These are phyloP conservation scores for Tausonia pullulans DNA, from an alignment of 1,284 basidiomycete genomes.

Conservation along the genomic window DNA sequence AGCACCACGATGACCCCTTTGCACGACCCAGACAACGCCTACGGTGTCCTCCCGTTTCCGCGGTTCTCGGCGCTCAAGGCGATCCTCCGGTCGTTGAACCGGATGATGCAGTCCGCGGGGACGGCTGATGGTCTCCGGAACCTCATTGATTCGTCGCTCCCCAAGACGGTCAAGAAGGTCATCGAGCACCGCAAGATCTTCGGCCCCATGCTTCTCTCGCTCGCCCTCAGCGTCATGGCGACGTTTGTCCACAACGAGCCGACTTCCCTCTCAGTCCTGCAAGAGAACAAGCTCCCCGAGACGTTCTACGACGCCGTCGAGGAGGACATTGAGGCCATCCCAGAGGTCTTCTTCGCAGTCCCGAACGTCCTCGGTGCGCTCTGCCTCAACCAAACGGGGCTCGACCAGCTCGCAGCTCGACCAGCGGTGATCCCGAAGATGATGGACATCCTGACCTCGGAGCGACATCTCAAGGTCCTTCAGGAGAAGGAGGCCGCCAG, in stretches of 20 bases:
- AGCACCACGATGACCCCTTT: no score
- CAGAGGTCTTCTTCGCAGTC: constrained; percentile 85
- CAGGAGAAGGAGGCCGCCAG: constrained; percentile 88
- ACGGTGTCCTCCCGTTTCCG: constrained; percentile 40
- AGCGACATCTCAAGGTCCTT: constrained; percentile 65
- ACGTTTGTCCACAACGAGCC: constrained; percentile 99
- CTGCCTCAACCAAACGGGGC: constrained; percentile 83
- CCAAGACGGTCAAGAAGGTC: constrained; percentile 77
- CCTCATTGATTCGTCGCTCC: constrained; percentile 80
- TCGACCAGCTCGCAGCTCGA: constrained; percentile 64
- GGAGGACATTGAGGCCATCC: constrained; percentile 68
- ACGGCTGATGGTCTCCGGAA: constrained; percentile 89
- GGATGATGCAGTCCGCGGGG: constrained; percentile 92
- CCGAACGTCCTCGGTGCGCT: constrained; percentile 95
- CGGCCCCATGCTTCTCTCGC: constrained; percentile 56
- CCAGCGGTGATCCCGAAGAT: constrained; percentile 72
- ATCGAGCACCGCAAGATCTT: constrained; percentile 72
- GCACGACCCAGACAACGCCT: constrained; percentile 21
- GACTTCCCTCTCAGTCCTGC: constrained; percentile 81
- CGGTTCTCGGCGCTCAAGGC: constrained; percentile 57
- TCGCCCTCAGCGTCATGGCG: constrained; percentile 89
- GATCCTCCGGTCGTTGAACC: constrained; percentile 82
- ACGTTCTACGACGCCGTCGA: constrained; percentile 79
- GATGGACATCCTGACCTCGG: constrained; percentile 75
- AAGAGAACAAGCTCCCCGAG: constrained; percentile 84